Conservation (phyloP, 148 eudicot genomes). For the Camellia lanceoleosa region DNA sequence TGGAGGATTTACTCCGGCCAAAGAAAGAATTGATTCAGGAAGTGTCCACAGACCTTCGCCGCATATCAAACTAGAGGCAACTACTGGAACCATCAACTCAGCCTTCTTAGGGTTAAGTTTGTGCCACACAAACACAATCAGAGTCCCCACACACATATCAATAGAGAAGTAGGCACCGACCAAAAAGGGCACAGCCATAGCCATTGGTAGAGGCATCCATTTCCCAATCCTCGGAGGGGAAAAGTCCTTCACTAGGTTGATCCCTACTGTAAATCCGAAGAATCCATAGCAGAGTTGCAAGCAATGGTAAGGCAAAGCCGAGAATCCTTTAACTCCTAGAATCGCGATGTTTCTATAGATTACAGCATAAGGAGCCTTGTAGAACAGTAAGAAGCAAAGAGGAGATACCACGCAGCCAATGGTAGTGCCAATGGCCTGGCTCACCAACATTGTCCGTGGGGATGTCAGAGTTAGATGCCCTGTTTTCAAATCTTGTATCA, state of each 20-base stretch:
- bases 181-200: constrained; percentile 61
- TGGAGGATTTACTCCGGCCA: constrained; percentile 51
- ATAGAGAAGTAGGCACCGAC: constrained; percentile 59
- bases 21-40: constrained; percentile 55
- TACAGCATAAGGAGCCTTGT: constrained; percentile 66
- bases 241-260: constrained; percentile 46
- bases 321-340: constrained; percentile 57
- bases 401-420: constrained; percentile 57
- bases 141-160: constrained; percentile 60
- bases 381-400: constrained; percentile 48
- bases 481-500: constrained; percentile 70
- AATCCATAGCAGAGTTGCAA: constrained; percentile 53
- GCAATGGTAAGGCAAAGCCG: constrained; percentile 61
- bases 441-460: constrained; percentile 57
- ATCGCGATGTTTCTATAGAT: constrained; percentile 62
- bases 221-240: constrained; percentile 36
- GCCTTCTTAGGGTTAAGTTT: constrained; percentile 42
- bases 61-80: constrained; percentile 71
- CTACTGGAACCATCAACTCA: constrained; percentile 44
- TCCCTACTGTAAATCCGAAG: constrained; percentile 41
- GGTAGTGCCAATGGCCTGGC: constrained; percentile 58
- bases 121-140: constrained; percentile 47
- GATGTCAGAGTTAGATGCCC: constrained; percentile 59
- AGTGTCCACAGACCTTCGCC: constrained; percentile 67
- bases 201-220: constrained; percentile 63